phyloP scores from a whole-genome alignment of 2,329 filamentous ascomycete genomes.

The Fusarium sp. region DNA sequence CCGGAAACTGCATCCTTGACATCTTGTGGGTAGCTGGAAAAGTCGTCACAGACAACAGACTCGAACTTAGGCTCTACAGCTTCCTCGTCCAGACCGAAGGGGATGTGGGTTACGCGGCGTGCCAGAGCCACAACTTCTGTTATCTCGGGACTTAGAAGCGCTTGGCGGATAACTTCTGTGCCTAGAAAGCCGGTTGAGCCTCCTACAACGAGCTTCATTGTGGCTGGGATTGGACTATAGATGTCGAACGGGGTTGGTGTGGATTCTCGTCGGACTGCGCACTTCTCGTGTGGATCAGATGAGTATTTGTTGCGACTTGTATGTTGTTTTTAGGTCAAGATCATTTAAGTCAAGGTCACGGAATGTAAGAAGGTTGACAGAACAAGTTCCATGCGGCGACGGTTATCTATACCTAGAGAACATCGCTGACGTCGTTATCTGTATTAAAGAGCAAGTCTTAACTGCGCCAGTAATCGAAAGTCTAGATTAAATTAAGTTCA shows the following conservation, averaged over 20 bases:
- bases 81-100: constrained; percentile 39
- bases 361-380: not conserved
- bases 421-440: constrained; percentile 1
- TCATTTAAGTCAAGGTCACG: not conserved
- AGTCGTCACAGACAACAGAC: constrained; percentile 58
- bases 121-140: constrained; percentile 60
- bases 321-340: not conserved
- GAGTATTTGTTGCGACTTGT: not conserved
- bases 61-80: constrained; percentile 57
- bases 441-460: not conserved
- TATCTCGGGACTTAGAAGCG: constrained; percentile 55
- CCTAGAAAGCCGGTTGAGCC: constrained; percentile 62
- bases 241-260: not conserved
- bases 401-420: not conserved
- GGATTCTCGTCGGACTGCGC: too few relatives aligned
- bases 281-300: not conserved
- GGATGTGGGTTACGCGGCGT: constrained; percentile 54
- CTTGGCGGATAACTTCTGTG: constrained; percentile 61
- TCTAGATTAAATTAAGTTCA: not conserved
- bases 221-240: not conserved
- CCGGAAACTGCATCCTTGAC: constrained; percentile 58
- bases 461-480: not conserved
- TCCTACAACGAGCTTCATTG: constrained; percentile 62
- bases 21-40: constrained; percentile 58
- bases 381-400: not conserved